These are phyloP conservation scores for Claviceps cyperi DNA, from an alignment of 2,329 filamentous ascomycete species.

Conservation along the genomic window DNA sequence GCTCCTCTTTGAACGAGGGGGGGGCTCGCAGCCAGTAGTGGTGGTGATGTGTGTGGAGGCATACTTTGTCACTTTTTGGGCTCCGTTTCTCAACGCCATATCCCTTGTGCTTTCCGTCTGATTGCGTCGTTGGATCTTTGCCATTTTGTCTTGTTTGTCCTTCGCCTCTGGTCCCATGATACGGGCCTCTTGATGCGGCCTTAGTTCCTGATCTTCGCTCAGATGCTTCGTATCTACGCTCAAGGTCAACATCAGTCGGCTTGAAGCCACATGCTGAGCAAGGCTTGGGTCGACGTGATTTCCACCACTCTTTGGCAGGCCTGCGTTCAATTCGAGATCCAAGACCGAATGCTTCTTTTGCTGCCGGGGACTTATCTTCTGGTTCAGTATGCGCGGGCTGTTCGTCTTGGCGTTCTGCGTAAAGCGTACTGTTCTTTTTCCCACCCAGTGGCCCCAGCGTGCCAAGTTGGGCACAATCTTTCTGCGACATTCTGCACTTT, in stretches of 20 bases:
- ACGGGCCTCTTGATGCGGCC: background rate
- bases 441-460: constrained; percentile 4
- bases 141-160: background rate
- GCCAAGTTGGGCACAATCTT: background rate
- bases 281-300: background rate
- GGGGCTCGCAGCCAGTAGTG: constrained; percentile 41
- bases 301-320: background rate
- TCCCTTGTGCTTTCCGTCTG: background rate
- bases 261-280: constrained; percentile 1
- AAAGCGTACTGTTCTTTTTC: constrained; percentile 9
- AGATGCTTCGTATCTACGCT: background rate
- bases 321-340: background rate
- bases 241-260: constrained; percentile 3
- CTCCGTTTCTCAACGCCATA: background rate
- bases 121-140: background rate
- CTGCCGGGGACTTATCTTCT: background rate
- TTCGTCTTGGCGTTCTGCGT: background rate
- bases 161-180: background rate
- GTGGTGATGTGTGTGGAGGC: constrained; percentile 46
- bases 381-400: background rate
- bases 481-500: background rate
- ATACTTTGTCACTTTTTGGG: constrained; percentile 16
- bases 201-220: background rate
- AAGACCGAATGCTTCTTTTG: background rate
- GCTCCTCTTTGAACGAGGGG: constrained; percentile 8